Conservation (phyloP, 1,284 basidiomycete genomes). For the Kwoniella shivajii region DNA sequence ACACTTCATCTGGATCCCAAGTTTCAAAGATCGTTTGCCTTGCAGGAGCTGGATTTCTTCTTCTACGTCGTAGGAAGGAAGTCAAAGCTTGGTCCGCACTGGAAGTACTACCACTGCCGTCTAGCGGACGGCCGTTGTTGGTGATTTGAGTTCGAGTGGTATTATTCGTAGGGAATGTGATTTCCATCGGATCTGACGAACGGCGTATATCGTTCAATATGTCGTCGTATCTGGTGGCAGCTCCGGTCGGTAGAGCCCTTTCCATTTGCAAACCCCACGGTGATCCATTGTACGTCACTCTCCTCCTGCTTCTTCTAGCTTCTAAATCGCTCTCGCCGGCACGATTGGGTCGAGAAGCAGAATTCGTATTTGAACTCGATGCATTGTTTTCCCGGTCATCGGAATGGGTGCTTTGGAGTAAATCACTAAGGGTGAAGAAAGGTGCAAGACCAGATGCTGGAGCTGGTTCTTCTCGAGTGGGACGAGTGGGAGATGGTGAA, state of each 20-base stretch:
- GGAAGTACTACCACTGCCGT: constrained; percentile 2
- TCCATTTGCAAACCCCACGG: constrained; percentile 16
- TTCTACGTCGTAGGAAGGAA: constrained; percentile 9
- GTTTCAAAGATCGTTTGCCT: background rate
- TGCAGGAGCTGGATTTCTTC: constrained; percentile 9
- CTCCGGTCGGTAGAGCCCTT: constrained; percentile 14
- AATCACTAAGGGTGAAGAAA: constrained; percentile 14
- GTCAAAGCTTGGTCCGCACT: background rate
- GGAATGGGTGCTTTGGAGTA: background rate
- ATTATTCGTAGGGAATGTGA: background rate
- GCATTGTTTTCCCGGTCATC: background rate
- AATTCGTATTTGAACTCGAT: background rate
- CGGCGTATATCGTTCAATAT: background rate
- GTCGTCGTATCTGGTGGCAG: background rate
- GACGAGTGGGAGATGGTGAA: constrained; percentile 15
- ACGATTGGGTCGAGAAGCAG: background rate
- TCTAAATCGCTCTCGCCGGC: background rate
- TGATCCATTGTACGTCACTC: background rate
- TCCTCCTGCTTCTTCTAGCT: constrained; percentile 2
- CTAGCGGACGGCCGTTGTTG: background rate
- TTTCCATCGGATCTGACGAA: background rate
- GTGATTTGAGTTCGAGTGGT: background rate
- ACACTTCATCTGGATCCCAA: constrained; percentile 4
- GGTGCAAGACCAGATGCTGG: constrained; percentile 8
- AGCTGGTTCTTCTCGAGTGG: background rate